Conservation (phyloP, 495 filamentous ascomycete species). For the Cenococcum geophilum region DNA sequence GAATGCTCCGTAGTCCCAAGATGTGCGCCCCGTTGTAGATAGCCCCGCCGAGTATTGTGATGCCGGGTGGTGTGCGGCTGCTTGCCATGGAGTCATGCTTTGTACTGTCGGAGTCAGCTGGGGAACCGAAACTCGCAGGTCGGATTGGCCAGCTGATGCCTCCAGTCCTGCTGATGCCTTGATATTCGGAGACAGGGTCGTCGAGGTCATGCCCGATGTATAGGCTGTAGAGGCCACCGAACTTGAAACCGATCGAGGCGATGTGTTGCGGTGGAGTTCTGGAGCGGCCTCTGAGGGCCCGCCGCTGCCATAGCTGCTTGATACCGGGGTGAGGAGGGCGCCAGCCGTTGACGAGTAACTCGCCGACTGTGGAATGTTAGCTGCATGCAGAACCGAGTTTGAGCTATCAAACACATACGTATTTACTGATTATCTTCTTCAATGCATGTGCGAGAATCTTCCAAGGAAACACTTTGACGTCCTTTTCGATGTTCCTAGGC, state of each 20-base stretch:
- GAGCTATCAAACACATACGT: constrained; percentile 53
- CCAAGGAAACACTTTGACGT: constrained; percentile 98
- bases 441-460: constrained; percentile 71
- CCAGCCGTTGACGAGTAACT: constrained; percentile 42
- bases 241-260: constrained; percentile 25
- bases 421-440: constrained; percentile 98
- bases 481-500: constrained; percentile 96
- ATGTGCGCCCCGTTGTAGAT: constrained; percentile 15
- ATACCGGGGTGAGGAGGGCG: constrained; percentile 29
- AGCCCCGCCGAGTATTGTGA: constrained; percentile 22
- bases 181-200: constrained; percentile 24
- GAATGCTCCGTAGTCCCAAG: constrained; percentile 27
- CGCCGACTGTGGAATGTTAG: constrained; percentile 28
- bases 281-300: constrained; percentile 13
- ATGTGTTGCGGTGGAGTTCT: constrained; percentile 21
- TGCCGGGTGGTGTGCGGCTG: constrained; percentile 20
- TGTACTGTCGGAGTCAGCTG: constrained; percentile 18
- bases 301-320: constrained; percentile 21
- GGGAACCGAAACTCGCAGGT: constrained; percentile 18
- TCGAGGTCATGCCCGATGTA: constrained; percentile 24
- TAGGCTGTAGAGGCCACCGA: constrained; percentile 23
- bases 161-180: constrained; percentile 29
- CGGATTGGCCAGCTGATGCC: constrained; percentile 24
- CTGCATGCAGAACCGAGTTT: not conserved
- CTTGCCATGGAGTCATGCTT: constrained; percentile 29